phyloP scores from a whole-genome alignment of 495 filamentous ascomycete genomes.

The Aspergillus biplanus region DNA sequence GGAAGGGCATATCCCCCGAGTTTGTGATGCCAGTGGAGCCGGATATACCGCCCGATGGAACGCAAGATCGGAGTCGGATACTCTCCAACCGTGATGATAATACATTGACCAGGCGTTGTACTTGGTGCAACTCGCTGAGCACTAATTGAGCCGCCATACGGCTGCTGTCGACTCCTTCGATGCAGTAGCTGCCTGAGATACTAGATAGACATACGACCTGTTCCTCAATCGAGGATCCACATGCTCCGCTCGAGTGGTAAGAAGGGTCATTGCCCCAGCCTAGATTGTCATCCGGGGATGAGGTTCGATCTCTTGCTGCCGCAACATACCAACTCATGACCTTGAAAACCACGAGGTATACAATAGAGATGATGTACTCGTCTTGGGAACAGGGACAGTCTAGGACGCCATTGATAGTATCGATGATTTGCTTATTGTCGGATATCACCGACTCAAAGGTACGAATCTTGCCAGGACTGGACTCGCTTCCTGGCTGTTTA shows the following conservation, averaged over 20 bases:
- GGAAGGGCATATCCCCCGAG: background rate
- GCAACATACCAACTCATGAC: conserved; percentile 32
- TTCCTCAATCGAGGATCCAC: conserved; percentile 4
- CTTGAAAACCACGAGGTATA: conserved; percentile 34
- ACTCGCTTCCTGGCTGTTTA: background rate
- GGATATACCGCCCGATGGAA: conserved; percentile 1
- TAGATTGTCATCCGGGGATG: background rate
- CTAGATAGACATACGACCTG: conserved; percentile 5
- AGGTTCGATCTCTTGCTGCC: conserved; percentile 16
- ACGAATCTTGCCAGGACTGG: background rate
- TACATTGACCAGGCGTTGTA: conserved; percentile 37
- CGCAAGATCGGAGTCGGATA: background rate
- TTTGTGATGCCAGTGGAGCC: background rate
- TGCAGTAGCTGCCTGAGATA: conserved; percentile 20
- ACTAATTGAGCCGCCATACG: conserved; percentile 40
- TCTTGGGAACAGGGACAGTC: conserved; percentile 31
- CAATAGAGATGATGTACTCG: conserved; percentile 30
- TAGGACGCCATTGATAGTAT: conserved; percentile 29
- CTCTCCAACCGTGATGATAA: conserved; percentile 19
- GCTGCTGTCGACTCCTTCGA: conserved; percentile 28
- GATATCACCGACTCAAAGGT: conserved; percentile 26
- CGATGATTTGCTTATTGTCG: conserved; percentile 28
- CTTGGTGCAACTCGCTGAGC: conserved; percentile 44
- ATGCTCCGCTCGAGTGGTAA: background rate
- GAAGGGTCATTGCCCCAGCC: background rate